phyloP scores from a whole-genome alignment of 129 eudicot species.

The Rutidosis leptorrhynchoides region DNA sequence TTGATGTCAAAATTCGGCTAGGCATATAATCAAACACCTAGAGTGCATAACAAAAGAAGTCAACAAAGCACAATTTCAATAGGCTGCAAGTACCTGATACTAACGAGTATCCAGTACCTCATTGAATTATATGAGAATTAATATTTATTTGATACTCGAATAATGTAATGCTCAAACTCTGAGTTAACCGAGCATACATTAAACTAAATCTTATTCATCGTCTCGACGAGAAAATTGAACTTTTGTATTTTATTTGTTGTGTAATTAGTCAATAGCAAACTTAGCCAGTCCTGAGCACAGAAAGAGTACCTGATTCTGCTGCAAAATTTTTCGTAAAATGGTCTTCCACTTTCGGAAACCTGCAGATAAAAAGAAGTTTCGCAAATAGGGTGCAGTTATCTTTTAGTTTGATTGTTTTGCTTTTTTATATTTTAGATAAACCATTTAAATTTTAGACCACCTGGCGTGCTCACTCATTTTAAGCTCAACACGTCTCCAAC shows the following conservation, averaged over 20 bases:
- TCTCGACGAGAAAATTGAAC: background rate
- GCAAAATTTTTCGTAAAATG: background rate
- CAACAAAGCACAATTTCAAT: background rate
- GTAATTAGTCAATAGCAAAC: background rate
- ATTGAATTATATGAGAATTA: background rate
- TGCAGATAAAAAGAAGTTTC: too few relatives aligned
- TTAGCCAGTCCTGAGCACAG: background rate
- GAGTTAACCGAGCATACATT: background rate
- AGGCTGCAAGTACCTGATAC: background rate
- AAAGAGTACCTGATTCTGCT: background rate
- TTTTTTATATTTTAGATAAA: too few relatives aligned
- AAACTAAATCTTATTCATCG: too few relatives aligned
- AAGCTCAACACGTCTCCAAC: too few relatives aligned
- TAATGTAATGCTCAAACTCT: background rate
- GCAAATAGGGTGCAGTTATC: too few relatives aligned
- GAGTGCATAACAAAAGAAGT: background rate
- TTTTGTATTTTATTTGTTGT: background rate
- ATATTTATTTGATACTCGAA: background rate
- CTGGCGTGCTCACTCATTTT: too few relatives aligned
- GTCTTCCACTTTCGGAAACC: too few relatives aligned
- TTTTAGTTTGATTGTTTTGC: too few relatives aligned
- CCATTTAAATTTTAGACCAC: too few relatives aligned
- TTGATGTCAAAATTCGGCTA: constrained; percentile 1
- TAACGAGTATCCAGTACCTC: background rate
- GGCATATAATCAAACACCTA: constrained; percentile 17